Percentiles rank a stretch among this genome's conserved stretches.
Conservation (phyloP, 129 eudicot species). For the Erigeron canadensis region DNA sequence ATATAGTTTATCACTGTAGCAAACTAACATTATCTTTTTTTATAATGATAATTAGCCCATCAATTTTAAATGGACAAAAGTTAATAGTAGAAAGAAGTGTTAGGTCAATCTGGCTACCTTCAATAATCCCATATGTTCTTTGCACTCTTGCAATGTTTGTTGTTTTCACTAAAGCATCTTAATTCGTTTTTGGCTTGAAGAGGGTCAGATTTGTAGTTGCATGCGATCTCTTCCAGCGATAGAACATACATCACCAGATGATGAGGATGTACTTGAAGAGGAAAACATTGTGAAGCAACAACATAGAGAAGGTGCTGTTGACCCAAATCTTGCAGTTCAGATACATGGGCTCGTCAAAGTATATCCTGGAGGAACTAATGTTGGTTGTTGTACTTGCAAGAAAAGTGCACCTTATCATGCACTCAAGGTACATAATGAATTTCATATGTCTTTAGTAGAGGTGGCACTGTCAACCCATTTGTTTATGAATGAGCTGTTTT, state of each 20-base stretch:
- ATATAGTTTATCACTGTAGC: background rate
- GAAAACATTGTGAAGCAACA: slow-evolving; percentile 79
- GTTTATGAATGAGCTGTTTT: background rate
- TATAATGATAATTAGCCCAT: background rate
- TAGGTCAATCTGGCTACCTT: slow-evolving; percentile 3
- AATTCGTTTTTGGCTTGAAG: slow-evolving; percentile 36
- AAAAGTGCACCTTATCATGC: slow-evolving; percentile 79
- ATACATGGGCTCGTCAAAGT: slow-evolving; percentile 79
- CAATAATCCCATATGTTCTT: background rate
- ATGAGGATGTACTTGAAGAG: slow-evolving; percentile 85
- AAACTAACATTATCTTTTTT: background rate
- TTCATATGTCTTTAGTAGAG: background rate
- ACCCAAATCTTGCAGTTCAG: slow-evolving; percentile 80
- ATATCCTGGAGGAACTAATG: slow-evolving; percentile 63
- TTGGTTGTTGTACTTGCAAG: slow-evolving; percentile 74
- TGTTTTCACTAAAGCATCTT: slow-evolving; percentile 9
- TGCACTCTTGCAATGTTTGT: background rate
- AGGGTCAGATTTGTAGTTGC: slow-evolving; percentile 77
- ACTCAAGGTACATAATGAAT: slow-evolving; percentile 52
- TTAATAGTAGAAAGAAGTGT: background rate
- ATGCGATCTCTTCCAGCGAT: slow-evolving; percentile 47
- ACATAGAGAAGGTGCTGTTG: slow-evolving; percentile 47
- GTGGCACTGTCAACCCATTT: background rate
- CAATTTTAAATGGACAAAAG: background rate
- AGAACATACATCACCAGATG: slow-evolving; percentile 59